Evolutionary conservation across 2,329 filamentous ascomycete genomes (phyloP).

Genomic region (Magnaporthiopsis incrustans): DNA sequence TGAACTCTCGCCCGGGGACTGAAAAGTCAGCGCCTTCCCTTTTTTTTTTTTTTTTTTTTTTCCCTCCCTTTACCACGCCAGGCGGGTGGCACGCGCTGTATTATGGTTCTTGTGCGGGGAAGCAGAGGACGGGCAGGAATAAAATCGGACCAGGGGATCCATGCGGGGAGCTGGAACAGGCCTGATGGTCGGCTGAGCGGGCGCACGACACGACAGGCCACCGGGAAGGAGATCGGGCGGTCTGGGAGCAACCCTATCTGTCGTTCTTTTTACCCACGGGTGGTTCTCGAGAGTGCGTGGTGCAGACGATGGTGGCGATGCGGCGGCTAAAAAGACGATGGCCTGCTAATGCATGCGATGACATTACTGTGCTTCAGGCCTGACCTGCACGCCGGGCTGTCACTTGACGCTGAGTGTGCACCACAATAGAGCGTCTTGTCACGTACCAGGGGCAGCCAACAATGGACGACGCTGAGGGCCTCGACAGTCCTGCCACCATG

Average conservation of each 20-base stretch:
- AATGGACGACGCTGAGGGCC: too few species aligned
- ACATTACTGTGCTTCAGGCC: not conserved
- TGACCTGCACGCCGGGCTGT: not conserved
- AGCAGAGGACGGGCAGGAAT: not conserved
- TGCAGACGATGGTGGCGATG: not conserved
- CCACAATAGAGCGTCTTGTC: too few species aligned
- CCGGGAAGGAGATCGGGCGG: not conserved
- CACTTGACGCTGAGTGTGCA: not conserved
- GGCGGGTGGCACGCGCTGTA: too few species aligned
- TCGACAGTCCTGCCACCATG: too few species aligned
- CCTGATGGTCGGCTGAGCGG: too few species aligned
- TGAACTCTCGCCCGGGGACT: too few species aligned
- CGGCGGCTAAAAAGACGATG: not conserved
- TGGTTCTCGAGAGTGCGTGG: too few species aligned
- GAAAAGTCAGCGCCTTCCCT: not conserved
- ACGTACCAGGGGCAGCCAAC: too few species aligned
- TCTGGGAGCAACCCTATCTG: not conserved
- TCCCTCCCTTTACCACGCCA: too few species aligned
- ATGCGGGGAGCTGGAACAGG: not conserved
- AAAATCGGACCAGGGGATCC: too few species aligned
- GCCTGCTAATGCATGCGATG: not conserved
- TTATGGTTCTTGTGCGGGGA: not conserved
- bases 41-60: not conserved
- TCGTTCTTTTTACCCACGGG: not conserved
- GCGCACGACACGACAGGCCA: not conserved